Percentiles rank a stretch among this genome's conserved stretches.
Conservation (phyloP, 2,329 filamentous ascomycete genomes). For the Sporothrix inflata region DNA sequence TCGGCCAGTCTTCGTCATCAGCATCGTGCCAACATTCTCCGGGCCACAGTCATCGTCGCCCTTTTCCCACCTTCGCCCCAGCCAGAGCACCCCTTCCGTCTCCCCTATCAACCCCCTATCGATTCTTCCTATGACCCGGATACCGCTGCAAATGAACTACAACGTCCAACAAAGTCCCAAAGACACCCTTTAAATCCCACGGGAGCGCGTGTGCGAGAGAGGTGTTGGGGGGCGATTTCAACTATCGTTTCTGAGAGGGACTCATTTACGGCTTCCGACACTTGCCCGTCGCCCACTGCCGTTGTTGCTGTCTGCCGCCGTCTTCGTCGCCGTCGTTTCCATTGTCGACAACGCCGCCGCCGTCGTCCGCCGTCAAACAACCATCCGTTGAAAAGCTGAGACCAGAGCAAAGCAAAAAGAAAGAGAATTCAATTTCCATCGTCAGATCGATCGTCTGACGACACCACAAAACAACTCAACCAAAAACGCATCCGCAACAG, state of each 20-base stretch:
- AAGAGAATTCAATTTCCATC: constrained; percentile 12
- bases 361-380: constrained; percentile 32
- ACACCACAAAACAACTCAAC: not conserved
- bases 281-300: constrained; percentile 35
- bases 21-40: constrained; percentile 23
- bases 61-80: constrained; percentile 19
- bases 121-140: constrained; percentile 59
- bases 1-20: constrained; percentile 25
- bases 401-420: not conserved
- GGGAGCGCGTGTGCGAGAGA: constrained; percentile 67
- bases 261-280: constrained; percentile 40
- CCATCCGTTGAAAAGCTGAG: not conserved
- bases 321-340: constrained; percentile 37
- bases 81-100: constrained; percentile 16
- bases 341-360: constrained; percentile 34
- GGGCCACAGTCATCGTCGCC: constrained; percentile 29
- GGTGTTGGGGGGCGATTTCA: constrained; percentile 59
- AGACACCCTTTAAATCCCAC: constrained; percentile 73
- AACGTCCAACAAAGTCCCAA: constrained; percentile 54
- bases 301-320: constrained; percentile 35
- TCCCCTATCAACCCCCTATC: constrained; percentile 36
- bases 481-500: constrained; percentile 21
- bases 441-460: not conserved
- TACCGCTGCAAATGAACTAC: constrained; percentile 57
- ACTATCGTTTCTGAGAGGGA: constrained; percentile 57